A percentile compares a stretch with the other conserved stretches of the same genome.
Conservation (phyloP, 345 rosid genomes). For the Bruguiera sexangula region DNA sequence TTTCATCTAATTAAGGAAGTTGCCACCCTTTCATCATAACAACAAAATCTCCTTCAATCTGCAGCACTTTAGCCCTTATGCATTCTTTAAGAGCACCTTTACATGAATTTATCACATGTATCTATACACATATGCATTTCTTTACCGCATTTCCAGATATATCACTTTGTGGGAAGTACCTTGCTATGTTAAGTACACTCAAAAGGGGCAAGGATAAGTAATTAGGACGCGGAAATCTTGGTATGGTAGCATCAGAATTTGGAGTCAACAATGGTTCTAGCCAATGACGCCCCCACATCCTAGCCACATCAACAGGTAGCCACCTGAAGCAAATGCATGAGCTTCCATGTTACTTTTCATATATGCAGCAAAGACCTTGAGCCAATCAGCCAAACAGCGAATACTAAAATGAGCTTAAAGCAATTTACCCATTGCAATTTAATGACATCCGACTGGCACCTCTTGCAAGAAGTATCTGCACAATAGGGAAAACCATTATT, state of each 20-base stretch:
- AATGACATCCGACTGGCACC: constrained; percentile 74
- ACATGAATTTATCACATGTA: neutral
- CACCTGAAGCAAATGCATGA: constrained; percentile 50
- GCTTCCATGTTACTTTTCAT: neutral
- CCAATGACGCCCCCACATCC: constrained; percentile 99
- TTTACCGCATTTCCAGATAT: neutral
- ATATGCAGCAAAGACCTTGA: neutral
- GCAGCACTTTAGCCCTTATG: neutral
- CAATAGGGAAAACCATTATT: constrained; percentile 14
- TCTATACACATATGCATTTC: neutral
- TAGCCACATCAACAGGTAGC: constrained; percentile 94
- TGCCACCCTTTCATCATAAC: no score
- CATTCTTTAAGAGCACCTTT: neutral
- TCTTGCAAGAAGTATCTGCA: constrained; percentile 81
- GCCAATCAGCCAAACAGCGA: constrained; percentile 3
- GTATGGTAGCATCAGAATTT: constrained; percentile 59
- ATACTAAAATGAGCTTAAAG: constrained; percentile 13
- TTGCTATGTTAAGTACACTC: constrained; percentile 87
- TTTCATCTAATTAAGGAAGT: no score
- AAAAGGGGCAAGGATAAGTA: constrained; percentile 85
- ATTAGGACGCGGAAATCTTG: constrained; percentile 71
- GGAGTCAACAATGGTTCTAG: constrained; percentile 83
- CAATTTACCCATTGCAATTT: constrained; percentile 84
- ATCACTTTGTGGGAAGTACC: constrained; percentile 40
- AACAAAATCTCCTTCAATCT: neutral